These are phyloP conservation scores for Cyclostephanos tholiformis DNA, from an alignment of 108 stramenopile species.

Conservation along the genomic window DNA sequence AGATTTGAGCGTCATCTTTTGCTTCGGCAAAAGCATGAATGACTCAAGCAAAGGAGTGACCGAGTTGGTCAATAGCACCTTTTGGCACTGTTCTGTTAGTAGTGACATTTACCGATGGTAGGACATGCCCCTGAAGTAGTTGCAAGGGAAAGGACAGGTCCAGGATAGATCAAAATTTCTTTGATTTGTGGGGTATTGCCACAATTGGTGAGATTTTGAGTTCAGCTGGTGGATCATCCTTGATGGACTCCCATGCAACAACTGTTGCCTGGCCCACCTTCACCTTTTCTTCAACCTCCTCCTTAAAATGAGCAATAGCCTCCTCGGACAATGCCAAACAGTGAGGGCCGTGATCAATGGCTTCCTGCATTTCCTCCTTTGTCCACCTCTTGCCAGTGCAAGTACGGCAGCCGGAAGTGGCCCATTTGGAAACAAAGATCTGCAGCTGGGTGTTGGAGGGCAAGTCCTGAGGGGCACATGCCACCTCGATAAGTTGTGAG, in stretches of 20 bases:
- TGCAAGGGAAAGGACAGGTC: neutral
- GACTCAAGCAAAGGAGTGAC: slow-evolving; percentile 9
- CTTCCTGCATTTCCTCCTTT: no score
- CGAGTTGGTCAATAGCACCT: slow-evolving; percentile 16
- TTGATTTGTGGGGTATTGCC: slow-evolving; percentile 17
- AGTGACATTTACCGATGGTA: slow-evolving; percentile 14
- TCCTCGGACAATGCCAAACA: no score
- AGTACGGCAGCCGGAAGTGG: slow-evolving; percentile 15
- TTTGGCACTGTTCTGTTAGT: neutral
- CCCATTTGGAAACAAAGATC: slow-evolving; percentile 1
- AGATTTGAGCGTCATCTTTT: neutral
- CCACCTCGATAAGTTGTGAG: neutral
- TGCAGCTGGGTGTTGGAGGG: slow-evolving; percentile 24
- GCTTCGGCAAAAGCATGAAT: slow-evolving; percentile 16
- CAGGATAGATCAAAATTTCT: slow-evolving; percentile 10
- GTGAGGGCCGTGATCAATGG: no score
- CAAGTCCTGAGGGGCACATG: slow-evolving; percentile 16
- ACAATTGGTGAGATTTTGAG: neutral
- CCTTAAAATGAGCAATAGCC: no score
- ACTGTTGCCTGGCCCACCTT: slow-evolving; percentile 15
- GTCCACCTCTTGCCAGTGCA: no score
- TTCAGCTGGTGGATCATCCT: neutral
- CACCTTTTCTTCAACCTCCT: slow-evolving; percentile 1
- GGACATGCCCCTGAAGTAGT: neutral
- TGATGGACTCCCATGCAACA: slow-evolving; percentile 17